These are phyloP conservation scores for Anastatica hierochuntica DNA, from an alignment of 345 rosid genomes.

Conservation along the genomic window DNA sequence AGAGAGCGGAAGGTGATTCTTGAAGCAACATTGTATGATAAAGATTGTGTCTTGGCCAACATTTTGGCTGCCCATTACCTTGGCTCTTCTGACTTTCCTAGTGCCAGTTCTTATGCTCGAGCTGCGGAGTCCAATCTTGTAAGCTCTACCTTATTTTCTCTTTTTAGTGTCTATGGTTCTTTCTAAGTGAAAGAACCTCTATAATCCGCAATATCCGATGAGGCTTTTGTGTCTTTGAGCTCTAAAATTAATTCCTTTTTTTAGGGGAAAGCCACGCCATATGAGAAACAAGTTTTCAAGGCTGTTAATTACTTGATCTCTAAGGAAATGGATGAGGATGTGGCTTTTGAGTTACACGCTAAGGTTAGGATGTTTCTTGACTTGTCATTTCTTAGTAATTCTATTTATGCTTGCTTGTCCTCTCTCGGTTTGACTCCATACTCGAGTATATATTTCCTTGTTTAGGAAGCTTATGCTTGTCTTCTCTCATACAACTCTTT, in stretches of 20 bases:
- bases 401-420: no score
- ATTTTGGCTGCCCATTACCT: constrained; percentile 67
- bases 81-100: constrained; percentile 33
- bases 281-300: constrained; percentile 65
- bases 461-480: no score
- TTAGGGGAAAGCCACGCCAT: constrained; percentile 31
- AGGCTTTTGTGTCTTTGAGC: neutral
- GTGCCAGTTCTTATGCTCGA: constrained; percentile 24
- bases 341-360: constrained; percentile 46
- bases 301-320: constrained; percentile 47
- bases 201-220: neutral
- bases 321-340: constrained; percentile 49
- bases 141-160: constrained; percentile 4
- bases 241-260: neutral
- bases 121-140: constrained; percentile 59
- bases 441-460: no score
- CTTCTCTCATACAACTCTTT: neutral
- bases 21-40: constrained; percentile 48
- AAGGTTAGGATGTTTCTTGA: constrained; percentile 34
- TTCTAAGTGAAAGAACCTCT: neutral
- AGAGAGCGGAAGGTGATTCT: constrained; percentile 49
- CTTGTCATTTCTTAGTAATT: neutral
- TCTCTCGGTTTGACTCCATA: no score
- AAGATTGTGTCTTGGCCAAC: constrained; percentile 62
- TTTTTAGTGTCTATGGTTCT: neutral